Conservation (phyloP, 2,329 filamentous ascomycete genomes). For the Xylaria sp. region DNA sequence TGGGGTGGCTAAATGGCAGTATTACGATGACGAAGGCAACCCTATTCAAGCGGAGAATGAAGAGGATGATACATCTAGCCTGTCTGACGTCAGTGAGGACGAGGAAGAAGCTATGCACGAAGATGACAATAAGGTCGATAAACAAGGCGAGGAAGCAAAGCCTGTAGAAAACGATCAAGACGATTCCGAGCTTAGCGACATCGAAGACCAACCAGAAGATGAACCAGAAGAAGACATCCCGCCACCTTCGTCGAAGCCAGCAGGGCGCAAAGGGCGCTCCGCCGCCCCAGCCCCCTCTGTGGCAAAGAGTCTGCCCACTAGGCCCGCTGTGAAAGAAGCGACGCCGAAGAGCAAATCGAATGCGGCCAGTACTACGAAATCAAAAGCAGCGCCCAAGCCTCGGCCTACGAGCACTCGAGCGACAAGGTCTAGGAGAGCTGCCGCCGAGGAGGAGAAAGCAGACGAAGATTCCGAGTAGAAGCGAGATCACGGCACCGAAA, state of each 20-base stretch:
- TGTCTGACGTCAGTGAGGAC: constrained; percentile 35
- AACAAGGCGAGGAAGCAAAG: constrained; percentile 31
- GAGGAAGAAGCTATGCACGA: constrained; percentile 44
- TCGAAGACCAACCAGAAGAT: constrained; percentile 39
- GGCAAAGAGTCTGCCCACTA: constrained; percentile 44
- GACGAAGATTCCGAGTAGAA: constrained; percentile 38
- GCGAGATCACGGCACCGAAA: not conserved
- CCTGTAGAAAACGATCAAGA: constrained; percentile 30
- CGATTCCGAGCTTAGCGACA: constrained; percentile 41
- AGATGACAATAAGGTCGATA: constrained; percentile 37
- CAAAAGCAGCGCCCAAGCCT: constrained; percentile 40
- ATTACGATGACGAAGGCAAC: constrained; percentile 55
- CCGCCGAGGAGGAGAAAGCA: constrained; percentile 38
- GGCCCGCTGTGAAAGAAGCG: constrained; percentile 44
- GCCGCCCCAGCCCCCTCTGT: constrained; percentile 37
- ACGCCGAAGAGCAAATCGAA: constrained; percentile 43
- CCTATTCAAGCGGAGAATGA: constrained; percentile 44
- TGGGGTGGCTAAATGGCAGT: constrained; percentile 70
- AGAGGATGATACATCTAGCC: constrained; percentile 36
- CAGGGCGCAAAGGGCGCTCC: constrained; percentile 45
- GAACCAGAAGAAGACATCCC: constrained; percentile 38
- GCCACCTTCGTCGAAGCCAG: constrained; percentile 41
- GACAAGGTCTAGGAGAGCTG: constrained; percentile 44
- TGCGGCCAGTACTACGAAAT: constrained; percentile 39
- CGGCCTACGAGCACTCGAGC: constrained; percentile 43